Conservation (phyloP, 2,329 filamentous ascomycete genomes). For the Botrytis hyacinthi region DNA sequence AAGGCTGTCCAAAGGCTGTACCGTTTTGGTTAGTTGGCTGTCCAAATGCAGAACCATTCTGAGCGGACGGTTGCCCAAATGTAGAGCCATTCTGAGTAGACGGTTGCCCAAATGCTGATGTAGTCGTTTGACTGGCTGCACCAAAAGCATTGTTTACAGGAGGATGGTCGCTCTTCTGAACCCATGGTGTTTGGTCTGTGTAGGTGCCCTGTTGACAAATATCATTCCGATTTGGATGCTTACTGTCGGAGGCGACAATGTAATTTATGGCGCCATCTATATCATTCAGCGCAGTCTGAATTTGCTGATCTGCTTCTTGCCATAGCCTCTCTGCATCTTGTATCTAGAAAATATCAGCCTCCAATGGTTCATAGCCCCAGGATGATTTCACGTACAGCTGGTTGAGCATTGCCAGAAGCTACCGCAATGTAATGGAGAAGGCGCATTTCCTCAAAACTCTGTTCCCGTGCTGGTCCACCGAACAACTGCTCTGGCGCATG, state of each 20-base stretch:
- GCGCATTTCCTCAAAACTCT: slow-evolving; percentile 85
- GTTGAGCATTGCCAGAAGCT: slow-evolving; percentile 57
- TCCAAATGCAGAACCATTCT: slow-evolving; percentile 20
- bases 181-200: slow-evolving; percentile 31
- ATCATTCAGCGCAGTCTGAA: slow-evolving; percentile 67
- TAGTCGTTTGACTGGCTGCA: slow-evolving; percentile 20
- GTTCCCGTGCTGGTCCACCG: slow-evolving; percentile 73
- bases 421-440: slow-evolving; percentile 70
- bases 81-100: slow-evolving; percentile 24
- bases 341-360: slow-evolving; percentile 45
- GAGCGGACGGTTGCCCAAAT: slow-evolving; percentile 40
- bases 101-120: slow-evolving; percentile 41
- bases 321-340: slow-evolving; percentile 61
- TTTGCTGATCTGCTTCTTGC: slow-evolving; percentile 65
- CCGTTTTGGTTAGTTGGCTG: slow-evolving; percentile 27
- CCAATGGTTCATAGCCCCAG: not conserved
- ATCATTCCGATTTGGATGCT: slow-evolving; percentile 74
- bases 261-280: slow-evolving; percentile 70
- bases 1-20: slow-evolving; percentile 41
- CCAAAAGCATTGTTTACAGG: slow-evolving; percentile 20
- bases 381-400: slow-evolving; percentile 39
- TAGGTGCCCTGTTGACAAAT: slow-evolving; percentile 47
- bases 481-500: slow-evolving; percentile 81
- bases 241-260: slow-evolving; percentile 61
- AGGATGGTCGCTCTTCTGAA: slow-evolving; percentile 38